These are phyloP conservation scores for Silene uniflora DNA, from an alignment of 148 eudicot species.

Conservation along the genomic window DNA sequence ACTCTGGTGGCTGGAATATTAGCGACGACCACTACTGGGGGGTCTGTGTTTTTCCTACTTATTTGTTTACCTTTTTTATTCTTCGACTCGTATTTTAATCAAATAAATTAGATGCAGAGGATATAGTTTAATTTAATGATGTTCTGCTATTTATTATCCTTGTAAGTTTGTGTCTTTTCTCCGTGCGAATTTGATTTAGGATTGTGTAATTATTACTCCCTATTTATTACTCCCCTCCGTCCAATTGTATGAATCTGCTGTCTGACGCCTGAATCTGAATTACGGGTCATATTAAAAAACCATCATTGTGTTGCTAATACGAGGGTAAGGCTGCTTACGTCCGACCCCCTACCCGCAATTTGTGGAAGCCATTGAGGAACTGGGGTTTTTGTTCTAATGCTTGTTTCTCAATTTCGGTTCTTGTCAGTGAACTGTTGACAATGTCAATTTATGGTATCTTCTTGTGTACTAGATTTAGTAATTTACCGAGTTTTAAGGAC, in stretches of 20 bases:
- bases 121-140: too few species aligned
- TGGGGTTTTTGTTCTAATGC: neutral
- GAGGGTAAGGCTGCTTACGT: too few species aligned
- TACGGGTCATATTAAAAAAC: too few species aligned
- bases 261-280: too few species aligned
- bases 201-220: neutral
- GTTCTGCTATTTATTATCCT: too few species aligned
- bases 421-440: neutral
- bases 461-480: neutral
- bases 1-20: slow-evolving; percentile 68
- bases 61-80: neutral
- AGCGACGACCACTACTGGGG: slow-evolving; percentile 50
- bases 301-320: too few species aligned
- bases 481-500: neutral
- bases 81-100: neutral
- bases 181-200: neutral
- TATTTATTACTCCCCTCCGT: too few species aligned
- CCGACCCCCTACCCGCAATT: too few species aligned
- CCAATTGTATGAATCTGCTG: too few species aligned
- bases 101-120: too few species aligned
- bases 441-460: neutral
- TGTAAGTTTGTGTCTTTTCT: neutral
- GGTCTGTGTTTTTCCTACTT: slow-evolving; percentile 33
- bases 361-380: neutral
- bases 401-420: neutral